Evolutionary conservation across 2,329 filamentous ascomycete genomes (phyloP), one percentile per base, ranked within the genome.

Genomic region (Kalmusia sp.): DNA sequence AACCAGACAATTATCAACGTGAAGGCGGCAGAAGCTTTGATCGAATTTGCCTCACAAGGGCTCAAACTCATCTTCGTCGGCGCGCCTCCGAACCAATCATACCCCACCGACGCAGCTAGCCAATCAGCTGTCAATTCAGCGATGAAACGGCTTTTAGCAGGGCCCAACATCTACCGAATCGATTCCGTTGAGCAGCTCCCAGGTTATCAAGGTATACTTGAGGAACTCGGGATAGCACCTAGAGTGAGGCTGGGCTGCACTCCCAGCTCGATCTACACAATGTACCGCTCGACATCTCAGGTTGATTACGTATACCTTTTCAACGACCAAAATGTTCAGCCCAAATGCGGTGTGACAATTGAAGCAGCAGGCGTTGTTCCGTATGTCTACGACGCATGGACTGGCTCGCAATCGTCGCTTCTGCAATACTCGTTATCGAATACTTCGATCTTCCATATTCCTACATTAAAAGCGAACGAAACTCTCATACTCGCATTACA

Each of bases 361-460:
- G 27, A 47, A 17, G 45, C 47, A 8, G 39, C 37, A 11, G 34
- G 34, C 28, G 57, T 50, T 15, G 55, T 51, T 5, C 77, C 78
- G 3, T 77, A 73, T 54, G 27, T 67, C 25, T 74, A 74, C 46
- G 66, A 81, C 58, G 74, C 76, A 3, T 82, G 77, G 75, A 78
- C 76, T 1, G 79, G 79, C 6, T 59, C 64, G 4, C 48, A 65
- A 22, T 69, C 51, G 3, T 70, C 70, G 0, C 52, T 79, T 17
- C 35, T 68, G 1, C 58, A 64, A 3, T 79, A 78, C 51, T 62
- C 65, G n/a, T 54, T 64, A 7, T 62, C 50, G 3, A 49, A 62
- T 3, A 62, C 55, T 4, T 57, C 49, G 0, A 76, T 71, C 1
- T 64, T 58, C 1, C 70, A 79, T 12, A 66, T 69, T 2, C 52